A percentile compares a stretch with the other conserved stretches of the same genome.
Conservation (phyloP, 768 basidiomycete genomes). For the Naganishia onofrii region DNA sequence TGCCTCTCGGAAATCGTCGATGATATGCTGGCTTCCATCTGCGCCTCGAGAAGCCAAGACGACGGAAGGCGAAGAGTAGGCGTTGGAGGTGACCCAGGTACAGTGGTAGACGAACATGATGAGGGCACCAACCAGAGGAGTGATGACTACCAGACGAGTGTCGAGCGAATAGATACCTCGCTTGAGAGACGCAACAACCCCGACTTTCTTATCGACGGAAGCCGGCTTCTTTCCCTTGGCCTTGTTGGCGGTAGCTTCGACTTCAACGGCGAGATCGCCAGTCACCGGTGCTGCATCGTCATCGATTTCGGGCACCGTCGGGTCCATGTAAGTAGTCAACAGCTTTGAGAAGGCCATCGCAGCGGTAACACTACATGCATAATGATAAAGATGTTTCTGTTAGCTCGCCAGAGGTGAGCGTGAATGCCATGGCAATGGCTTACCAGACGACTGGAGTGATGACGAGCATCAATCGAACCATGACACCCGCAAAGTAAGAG, state of each 20-base stretch:
- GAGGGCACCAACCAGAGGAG: slow-evolving; percentile 74
- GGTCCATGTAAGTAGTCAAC: slow-evolving; percentile 86
- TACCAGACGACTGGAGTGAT: slow-evolving; percentile 90
- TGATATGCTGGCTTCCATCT: slow-evolving; percentile 88
- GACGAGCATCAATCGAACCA: slow-evolving; percentile 98
- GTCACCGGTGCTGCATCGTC: slow-evolving; percentile 35
- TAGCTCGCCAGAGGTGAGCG: neutral
- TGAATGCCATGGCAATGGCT: neutral
- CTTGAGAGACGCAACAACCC: slow-evolving; percentile 52
- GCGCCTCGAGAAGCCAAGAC: slow-evolving; percentile 74
- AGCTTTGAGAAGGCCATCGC: slow-evolving; percentile 86
- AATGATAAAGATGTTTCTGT: neutral
- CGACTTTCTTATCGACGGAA: slow-evolving; percentile 64
- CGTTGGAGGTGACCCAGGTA: slow-evolving; percentile 90
- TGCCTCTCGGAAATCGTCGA: slow-evolving; percentile 98
- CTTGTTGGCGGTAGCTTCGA: slow-evolving; percentile 40
- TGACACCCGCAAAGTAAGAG: slow-evolving; percentile 98
- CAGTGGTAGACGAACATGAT: slow-evolving; percentile 91
- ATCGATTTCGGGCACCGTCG: slow-evolving; percentile 62
- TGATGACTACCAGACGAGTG: slow-evolving; percentile 69
- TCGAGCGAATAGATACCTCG: slow-evolving; percentile 80
- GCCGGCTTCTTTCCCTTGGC: slow-evolving; percentile 48
- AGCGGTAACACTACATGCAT: slow-evolving; percentile 61
- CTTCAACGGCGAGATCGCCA: slow-evolving; percentile 30
- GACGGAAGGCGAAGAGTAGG: slow-evolving; percentile 97